Conservation (phyloP, 169 alveolate genomes). For the Plasmodium malariae region DNA sequence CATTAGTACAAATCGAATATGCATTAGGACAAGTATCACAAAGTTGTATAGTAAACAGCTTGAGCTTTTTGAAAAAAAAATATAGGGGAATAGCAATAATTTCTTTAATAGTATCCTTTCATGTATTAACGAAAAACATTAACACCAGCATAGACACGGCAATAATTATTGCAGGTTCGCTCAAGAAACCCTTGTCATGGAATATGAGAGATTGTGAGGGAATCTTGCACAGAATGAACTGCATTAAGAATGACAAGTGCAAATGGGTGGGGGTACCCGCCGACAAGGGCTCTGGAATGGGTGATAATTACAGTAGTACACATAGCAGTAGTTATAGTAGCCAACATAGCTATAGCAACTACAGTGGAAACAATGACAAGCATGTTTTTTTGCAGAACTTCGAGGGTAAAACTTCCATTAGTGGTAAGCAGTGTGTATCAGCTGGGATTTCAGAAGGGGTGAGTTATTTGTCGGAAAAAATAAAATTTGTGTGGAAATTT, state of each 20-base stretch:
- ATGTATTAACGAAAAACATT: slow-evolving; percentile 32
- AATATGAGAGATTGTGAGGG: slow-evolving; percentile 34
- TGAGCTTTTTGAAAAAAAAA: slow-evolving; percentile 55
- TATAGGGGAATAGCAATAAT: slow-evolving; percentile 42
- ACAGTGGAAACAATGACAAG: too few species aligned
- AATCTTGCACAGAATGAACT: not conserved
- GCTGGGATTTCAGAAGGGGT: not conserved
- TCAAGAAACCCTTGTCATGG: slow-evolving; percentile 46
- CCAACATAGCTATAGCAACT: too few species aligned
- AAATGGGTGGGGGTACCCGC: slow-evolving; percentile 56
- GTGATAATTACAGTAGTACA: not conserved
- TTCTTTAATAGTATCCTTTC: slow-evolving; percentile 23
- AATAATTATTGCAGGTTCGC: slow-evolving; percentile 2
- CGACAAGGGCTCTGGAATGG: too few species aligned
- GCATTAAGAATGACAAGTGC: slow-evolving; percentile 29
- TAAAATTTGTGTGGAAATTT: slow-evolving; percentile 14
- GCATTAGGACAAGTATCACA: slow-evolving; percentile 75
- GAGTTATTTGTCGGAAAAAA: slow-evolving; percentile 23
- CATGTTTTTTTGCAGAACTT: too few species aligned
- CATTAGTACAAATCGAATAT: slow-evolving; percentile 57
- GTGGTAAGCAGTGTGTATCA: slow-evolving; percentile 1
- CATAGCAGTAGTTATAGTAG: not conserved
- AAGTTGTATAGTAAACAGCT: slow-evolving; percentile 40
- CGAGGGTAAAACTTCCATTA: too few species aligned
- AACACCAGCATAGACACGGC: slow-evolving; percentile 17